phyloP scores from a whole-genome alignment of 2,329 filamentous ascomycete species.

The Colletotrichum tamarilloi region DNA sequence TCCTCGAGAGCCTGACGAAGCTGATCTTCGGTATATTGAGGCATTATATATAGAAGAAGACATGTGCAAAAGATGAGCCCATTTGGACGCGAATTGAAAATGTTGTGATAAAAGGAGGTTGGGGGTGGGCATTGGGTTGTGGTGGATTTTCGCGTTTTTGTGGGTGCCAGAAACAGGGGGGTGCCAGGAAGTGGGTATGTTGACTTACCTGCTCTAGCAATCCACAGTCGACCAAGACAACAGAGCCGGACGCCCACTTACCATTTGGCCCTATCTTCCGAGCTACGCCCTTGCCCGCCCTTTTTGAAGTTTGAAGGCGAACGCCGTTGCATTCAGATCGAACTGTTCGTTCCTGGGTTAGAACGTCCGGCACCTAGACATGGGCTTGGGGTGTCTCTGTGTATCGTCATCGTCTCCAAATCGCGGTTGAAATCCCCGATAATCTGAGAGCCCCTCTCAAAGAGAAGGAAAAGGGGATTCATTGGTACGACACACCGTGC shows the following conservation, averaged over 20 bases:
- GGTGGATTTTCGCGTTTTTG: no score
- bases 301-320: neutral
- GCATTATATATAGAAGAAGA: no score
- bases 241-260: neutral
- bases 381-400: slow-evolving; percentile 4
- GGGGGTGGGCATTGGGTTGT: no score
- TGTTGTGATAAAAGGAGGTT: no score
- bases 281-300: neutral
- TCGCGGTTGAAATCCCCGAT: slow-evolving; percentile 17
- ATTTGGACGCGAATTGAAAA: no score
- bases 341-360: slow-evolving; percentile 4
- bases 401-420: slow-evolving; percentile 5
- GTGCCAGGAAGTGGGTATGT: no score
- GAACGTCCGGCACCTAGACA: slow-evolving; percentile 3
- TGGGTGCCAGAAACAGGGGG: no score
- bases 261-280: neutral
- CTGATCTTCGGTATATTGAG: no score
- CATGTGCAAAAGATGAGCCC: no score
- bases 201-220: slow-evolving; percentile 1
- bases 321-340: neutral
- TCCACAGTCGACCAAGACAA: neutral
- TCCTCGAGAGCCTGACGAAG: no score
- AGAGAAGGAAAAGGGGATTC: neutral
- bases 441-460: neutral
- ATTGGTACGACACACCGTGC: neutral